Evolutionary conservation across 768 basidiomycete genomes (phyloP).

Genomic region (Coprinopsis strossmayeri): DNA sequence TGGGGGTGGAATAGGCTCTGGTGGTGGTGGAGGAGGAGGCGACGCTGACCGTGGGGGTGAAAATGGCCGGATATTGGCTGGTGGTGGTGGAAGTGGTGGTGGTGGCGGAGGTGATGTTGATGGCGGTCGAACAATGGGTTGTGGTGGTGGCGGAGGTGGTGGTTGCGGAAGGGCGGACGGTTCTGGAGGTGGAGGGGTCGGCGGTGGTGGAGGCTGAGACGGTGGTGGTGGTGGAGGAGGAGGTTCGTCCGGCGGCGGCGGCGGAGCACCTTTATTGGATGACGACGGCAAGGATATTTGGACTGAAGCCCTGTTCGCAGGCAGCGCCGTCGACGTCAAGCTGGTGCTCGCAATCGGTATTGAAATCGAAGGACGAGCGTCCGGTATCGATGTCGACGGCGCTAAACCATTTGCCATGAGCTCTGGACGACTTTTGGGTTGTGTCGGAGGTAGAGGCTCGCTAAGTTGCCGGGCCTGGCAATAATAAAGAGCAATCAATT

Average conservation of each 20-base stretch:
- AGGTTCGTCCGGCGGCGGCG: conserved; percentile 16
- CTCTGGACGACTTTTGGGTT: conserved; percentile 22
- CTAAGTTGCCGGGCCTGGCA: conserved; percentile 22
- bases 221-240: conserved; percentile 24
- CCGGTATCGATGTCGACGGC: conserved; percentile 4
- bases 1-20: conserved; percentile 3
- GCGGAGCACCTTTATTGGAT: conserved; percentile 14
- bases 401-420: conserved; percentile 14
- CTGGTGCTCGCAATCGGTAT: conserved; percentile 13
- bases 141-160: conserved; percentile 20
- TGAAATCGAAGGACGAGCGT: conserved; percentile 6
- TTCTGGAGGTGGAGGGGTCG: conserved; percentile 20
- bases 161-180: conserved; percentile 17
- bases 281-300: conserved; percentile 23
- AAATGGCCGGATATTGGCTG: conserved; percentile 4
- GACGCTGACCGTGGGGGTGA: conserved; percentile 13
- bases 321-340: conserved; percentile 17
- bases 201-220: conserved; percentile 21
- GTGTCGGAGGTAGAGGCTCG: conserved; percentile 14
- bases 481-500: conserved; percentile 15
- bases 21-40: conserved; percentile 17
- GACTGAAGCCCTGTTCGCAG: conserved; percentile 20
- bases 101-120: conserved; percentile 20
- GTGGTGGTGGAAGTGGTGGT: conserved; percentile 12
- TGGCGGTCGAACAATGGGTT: conserved; percentile 23